Conservation (phyloP, 805 yeast species). For the Teunomyces pallodes region DNA sequence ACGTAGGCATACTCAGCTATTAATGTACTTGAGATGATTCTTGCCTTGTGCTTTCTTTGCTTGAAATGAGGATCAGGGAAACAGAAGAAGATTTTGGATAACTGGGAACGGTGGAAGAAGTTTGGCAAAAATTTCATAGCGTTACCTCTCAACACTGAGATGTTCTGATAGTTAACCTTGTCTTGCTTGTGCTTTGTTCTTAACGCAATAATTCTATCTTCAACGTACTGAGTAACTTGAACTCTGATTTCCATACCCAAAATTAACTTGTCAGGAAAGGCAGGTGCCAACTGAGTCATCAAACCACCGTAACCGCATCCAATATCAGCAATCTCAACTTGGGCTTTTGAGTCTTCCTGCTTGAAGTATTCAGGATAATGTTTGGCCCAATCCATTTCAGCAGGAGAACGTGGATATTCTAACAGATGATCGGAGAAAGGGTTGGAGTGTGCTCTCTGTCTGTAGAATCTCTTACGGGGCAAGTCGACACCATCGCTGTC, state of each 20-base stretch:
- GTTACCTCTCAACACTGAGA: constrained; percentile 88
- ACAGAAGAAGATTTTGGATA: constrained; percentile 92
- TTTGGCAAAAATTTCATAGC: constrained; percentile 98
- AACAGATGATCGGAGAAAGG: constrained; percentile 94
- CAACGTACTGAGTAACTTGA: constrained; percentile 95
- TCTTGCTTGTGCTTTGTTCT: constrained; percentile 51
- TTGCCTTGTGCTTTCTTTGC: constrained; percentile 94
- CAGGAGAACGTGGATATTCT: constrained; percentile 82
- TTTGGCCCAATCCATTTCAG: constrained; percentile 81
- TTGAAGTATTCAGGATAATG: constrained; percentile 64
- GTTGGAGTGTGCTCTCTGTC: constrained; percentile 97
- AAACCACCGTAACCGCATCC: constrained; percentile 99
- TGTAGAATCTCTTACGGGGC: constrained; percentile 82
- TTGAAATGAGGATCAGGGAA: constrained; percentile 99
- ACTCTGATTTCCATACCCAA: constrained; percentile 98
- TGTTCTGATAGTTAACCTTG: constrained; percentile 62
- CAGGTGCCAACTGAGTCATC: constrained; percentile 73
- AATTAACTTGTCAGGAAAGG: constrained; percentile 68
- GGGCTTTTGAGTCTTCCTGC: constrained; percentile 36
- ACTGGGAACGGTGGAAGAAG: constrained; percentile 79
- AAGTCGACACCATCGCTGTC: constrained; percentile 43
- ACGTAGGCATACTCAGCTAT: constrained; percentile 91
- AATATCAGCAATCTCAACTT: constrained; percentile 88
- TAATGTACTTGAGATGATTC: constrained; percentile 88
- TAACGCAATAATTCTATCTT: constrained; percentile 89